A percentile compares a stretch with the other conserved stretches of the same genome.
phyloP scores from a whole-genome alignment of 1,284 basidiomycete species.

The Ustilago crameri region DNA sequence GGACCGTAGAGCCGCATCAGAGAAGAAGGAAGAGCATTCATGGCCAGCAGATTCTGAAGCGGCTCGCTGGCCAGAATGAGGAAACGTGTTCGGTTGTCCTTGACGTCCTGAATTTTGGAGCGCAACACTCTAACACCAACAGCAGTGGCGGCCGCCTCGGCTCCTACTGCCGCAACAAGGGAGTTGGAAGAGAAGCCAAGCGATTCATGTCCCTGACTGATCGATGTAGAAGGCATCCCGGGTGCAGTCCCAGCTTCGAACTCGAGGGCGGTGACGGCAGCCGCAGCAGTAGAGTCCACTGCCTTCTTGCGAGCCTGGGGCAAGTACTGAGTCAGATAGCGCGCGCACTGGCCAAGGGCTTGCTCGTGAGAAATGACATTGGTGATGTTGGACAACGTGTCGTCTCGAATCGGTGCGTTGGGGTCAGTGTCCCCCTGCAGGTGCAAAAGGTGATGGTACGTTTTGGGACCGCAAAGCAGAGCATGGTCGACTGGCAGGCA shows the following conservation, averaged over 20 bases:
- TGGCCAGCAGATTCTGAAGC: constrained; percentile 17
- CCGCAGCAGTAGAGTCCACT: constrained; percentile 47
- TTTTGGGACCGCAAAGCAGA: constrained; percentile 46
- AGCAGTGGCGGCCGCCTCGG: constrained; percentile 23
- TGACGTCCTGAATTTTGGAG: constrained; percentile 40
- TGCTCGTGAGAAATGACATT: constrained; percentile 55
- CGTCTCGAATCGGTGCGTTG: constrained; percentile 31
- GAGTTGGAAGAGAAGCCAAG: constrained; percentile 41
- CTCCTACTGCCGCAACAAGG: constrained; percentile 42
- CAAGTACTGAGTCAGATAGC: constrained; percentile 43
- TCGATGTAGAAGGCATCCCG: constrained; percentile 22
- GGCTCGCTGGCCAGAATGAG: constrained; percentile 46
- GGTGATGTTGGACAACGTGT: constrained; percentile 50
- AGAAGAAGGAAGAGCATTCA: constrained; percentile 24
- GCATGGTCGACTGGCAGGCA: constrained; percentile 44
- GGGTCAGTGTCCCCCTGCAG: constrained; percentile 39
- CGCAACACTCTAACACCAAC: constrained; percentile 35
- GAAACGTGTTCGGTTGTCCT: constrained; percentile 50
- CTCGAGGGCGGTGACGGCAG: constrained; percentile 44
- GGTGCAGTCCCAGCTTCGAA: constrained; percentile 45
- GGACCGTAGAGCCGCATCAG: constrained; percentile 22
- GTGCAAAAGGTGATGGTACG: constrained; percentile 44
- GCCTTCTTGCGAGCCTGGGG: constrained; percentile 47
- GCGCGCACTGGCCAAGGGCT: constrained; percentile 47
- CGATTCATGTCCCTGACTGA: constrained; percentile 32